phyloP scores from a whole-genome alignment of 768 basidiomycete genomes.

The Serendipita vermifera region DNA sequence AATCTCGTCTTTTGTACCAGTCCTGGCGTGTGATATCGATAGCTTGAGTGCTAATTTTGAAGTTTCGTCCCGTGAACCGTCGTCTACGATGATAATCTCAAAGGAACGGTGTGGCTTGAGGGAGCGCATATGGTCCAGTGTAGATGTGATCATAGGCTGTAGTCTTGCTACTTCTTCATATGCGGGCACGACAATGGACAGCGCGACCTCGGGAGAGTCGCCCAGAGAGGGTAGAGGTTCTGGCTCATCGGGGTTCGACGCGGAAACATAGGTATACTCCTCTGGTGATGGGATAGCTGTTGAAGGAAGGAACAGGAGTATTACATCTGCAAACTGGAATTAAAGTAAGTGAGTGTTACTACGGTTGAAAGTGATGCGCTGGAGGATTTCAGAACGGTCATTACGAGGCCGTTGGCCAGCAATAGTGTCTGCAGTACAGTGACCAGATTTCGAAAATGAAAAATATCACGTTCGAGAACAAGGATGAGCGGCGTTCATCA shows the following conservation, averaged over 20 bases:
- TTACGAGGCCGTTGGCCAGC: neutral
- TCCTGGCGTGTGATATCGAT: slow-evolving; percentile 27
- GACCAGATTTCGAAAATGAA: no score
- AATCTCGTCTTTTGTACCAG: slow-evolving; percentile 47
- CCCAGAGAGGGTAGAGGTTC: slow-evolving; percentile 43
- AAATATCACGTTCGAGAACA: slow-evolving; percentile 5
- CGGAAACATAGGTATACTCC: slow-evolving; percentile 56
- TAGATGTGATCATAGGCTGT: slow-evolving; percentile 68
- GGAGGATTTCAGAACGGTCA: neutral
- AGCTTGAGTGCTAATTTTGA: slow-evolving; percentile 48
- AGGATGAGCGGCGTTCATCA: slow-evolving; percentile 7
- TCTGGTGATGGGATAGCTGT: slow-evolving; percentile 36
- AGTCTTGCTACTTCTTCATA: slow-evolving; percentile 82
- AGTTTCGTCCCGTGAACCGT: slow-evolving; percentile 75
- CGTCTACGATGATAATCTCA: slow-evolving; percentile 83
- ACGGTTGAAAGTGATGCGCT: neutral
- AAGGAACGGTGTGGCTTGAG: slow-evolving; percentile 37
- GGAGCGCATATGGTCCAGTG: slow-evolving; percentile 50
- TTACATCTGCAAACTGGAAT: neutral
- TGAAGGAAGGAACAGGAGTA: neutral
- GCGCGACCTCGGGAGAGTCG: slow-evolving; percentile 45
- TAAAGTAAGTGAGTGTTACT: neutral
- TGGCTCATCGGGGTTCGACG: slow-evolving; percentile 39
- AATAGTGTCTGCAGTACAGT: no score
- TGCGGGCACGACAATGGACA: slow-evolving; percentile 79